phyloP scores from a whole-genome alignment of 805 yeast species.

The Candida rishiriensis region DNA sequence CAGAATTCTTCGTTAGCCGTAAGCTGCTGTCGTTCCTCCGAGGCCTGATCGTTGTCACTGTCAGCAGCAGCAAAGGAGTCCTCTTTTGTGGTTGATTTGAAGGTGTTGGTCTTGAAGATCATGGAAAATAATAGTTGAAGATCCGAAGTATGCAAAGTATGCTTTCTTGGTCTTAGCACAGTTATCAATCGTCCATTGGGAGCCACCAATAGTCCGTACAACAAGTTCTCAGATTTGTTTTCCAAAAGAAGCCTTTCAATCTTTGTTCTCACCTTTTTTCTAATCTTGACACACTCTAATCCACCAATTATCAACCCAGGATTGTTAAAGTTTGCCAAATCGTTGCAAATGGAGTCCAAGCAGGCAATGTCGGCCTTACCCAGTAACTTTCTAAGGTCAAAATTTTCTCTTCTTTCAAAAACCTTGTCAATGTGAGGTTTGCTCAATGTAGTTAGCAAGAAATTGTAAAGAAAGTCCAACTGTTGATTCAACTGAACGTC shows the following conservation, averaged over 20 bases:
- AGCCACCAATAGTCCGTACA: conserved; percentile 72
- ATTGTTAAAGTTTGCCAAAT: conserved; percentile 44
- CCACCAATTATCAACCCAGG: conserved; percentile 64
- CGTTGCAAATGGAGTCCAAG: conserved; percentile 57
- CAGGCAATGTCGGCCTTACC: conserved; percentile 73
- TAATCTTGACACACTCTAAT: conserved; percentile 56
- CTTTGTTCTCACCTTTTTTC: conserved; percentile 51
- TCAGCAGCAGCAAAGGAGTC: neutral
- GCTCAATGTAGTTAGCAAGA: conserved; percentile 77
- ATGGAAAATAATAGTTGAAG: conserved; percentile 68
- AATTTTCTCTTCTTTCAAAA: conserved; percentile 68
- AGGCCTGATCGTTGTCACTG: conserved; percentile 9
- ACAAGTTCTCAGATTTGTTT: conserved; percentile 47
- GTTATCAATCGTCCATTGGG: conserved; percentile 62
- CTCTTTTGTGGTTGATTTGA: conserved; percentile 34
- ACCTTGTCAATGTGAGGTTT: conserved; percentile 68
- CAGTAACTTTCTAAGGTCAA: conserved; percentile 72
- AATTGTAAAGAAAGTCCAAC: conserved; percentile 68
- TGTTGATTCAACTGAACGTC: conserved; percentile 54
- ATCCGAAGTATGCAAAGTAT: conserved; percentile 77
- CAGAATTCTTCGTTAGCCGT: conserved; percentile 68
- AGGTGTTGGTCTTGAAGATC: conserved; percentile 54
- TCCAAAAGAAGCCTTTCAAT: conserved; percentile 51
- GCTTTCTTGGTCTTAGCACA: conserved; percentile 71
- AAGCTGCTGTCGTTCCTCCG: conserved; percentile 10